These are phyloP conservation scores for Kodamaea jinghongensis DNA, from an alignment of 805 yeast species.

Conservation along the genomic window DNA sequence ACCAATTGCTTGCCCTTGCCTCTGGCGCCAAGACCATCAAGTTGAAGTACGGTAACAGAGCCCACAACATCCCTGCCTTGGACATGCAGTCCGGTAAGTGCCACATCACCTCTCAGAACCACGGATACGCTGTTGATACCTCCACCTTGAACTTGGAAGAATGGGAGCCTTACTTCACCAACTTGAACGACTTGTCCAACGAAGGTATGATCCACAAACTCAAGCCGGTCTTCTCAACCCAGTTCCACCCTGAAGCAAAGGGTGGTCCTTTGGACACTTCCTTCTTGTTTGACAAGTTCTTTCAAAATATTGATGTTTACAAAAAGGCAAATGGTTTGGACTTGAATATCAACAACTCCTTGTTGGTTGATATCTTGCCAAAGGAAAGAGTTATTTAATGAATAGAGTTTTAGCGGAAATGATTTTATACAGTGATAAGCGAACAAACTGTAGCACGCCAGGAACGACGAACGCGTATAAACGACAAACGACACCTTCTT, in stretches of 20 bases:
- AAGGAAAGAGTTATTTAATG: slow-evolving; percentile 51
- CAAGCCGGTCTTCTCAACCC: slow-evolving; percentile 92
- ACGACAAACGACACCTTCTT: too few species aligned
- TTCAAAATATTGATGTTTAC: slow-evolving; percentile 63
- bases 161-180: slow-evolving; percentile 81
- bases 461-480: too few species aligned
- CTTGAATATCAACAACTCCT: slow-evolving; percentile 43
- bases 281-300: slow-evolving; percentile 86
- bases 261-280: slow-evolving; percentile 97
- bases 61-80: slow-evolving; percentile 96
- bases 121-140: slow-evolving; percentile 95
- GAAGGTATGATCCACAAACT: slow-evolving; percentile 93
- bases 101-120: slow-evolving; percentile 98
- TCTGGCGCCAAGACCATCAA: slow-evolving; percentile 91
- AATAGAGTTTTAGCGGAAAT: not conserved
- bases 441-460: too few species aligned
- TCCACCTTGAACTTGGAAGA: slow-evolving; percentile 70
- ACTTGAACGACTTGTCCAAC: slow-evolving; percentile 91
- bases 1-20: slow-evolving; percentile 93
- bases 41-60: slow-evolving; percentile 97
- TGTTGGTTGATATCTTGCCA: slow-evolving; percentile 61
- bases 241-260: slow-evolving; percentile 99
- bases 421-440: too few species aligned
- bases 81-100: slow-evolving; percentile 89
- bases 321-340: slow-evolving; percentile 35